phyloP scores from a whole-genome alignment of 768 basidiomycete genomes.

The Fibroporia radiculosa region DNA sequence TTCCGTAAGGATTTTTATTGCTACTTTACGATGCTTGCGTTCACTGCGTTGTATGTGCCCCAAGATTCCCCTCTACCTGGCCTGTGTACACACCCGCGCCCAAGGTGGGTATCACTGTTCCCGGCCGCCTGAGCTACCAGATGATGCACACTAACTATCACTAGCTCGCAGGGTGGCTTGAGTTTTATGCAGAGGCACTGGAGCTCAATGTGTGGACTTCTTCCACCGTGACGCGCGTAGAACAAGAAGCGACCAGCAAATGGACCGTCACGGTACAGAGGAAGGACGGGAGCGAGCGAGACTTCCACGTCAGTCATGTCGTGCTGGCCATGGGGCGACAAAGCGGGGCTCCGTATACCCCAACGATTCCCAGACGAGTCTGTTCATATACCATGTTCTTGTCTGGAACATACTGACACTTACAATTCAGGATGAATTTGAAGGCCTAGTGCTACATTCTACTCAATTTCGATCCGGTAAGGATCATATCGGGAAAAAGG shows the following conservation, averaged over 20 bases:
- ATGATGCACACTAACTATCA: background rate
- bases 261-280: slow-evolving; percentile 25
- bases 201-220: slow-evolving; percentile 58
- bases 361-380: slow-evolving; percentile 23
- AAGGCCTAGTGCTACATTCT: slow-evolving; percentile 57
- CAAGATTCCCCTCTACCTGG: slow-evolving; percentile 54
- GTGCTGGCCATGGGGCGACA: slow-evolving; percentile 33
- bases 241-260: slow-evolving; percentile 16
- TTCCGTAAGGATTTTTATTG: slow-evolving; percentile 34
- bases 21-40: background rate
- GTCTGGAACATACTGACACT: background rate
- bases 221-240: slow-evolving; percentile 19
- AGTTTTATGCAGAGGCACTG: slow-evolving; percentile 49
- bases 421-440: slow-evolving; percentile 41
- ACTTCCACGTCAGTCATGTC: slow-evolving; percentile 25
- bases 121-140: background rate
- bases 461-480: slow-evolving; percentile 42
- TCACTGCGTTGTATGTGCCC: background rate
- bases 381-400: background rate
- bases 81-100: slow-evolving; percentile 48
- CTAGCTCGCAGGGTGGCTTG: slow-evolving; percentile 60
- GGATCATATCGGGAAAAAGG: slow-evolving; percentile 60
- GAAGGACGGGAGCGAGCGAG: slow-evolving; percentile 26
- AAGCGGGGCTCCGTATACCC: slow-evolving; percentile 30
- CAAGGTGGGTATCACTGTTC: slow-evolving; percentile 35